A percentile compares a stretch with the other conserved stretches of the same genome.
phyloP scores from a whole-genome alignment of 1,284 basidiomycete genomes.

The Rugosomyces carneus region DNA sequence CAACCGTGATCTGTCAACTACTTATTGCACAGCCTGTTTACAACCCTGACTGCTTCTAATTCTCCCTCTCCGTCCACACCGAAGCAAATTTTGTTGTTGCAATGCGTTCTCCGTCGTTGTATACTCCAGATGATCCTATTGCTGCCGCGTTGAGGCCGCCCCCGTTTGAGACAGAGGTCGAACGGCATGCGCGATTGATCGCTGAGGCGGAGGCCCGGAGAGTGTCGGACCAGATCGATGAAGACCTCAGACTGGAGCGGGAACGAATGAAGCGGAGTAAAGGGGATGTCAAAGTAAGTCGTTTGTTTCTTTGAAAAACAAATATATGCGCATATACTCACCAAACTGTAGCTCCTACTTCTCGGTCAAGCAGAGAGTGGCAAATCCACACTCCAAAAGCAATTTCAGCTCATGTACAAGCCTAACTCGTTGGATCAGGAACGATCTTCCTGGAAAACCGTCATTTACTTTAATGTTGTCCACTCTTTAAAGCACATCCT shows the following conservation, averaged over 20 bases:
- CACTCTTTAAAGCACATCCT: constrained; percentile 72
- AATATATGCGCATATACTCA: constrained; percentile 38
- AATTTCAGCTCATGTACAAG: constrained; percentile 76
- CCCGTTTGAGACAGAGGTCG: constrained; percentile 55
- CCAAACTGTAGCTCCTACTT: constrained; percentile 56
- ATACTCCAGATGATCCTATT: constrained; percentile 71
- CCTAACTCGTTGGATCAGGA: constrained; percentile 62
- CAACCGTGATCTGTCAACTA: constrained; percentile 13
- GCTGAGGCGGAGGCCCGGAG: constrained; percentile 67
- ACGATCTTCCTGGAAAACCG: constrained; percentile 67
- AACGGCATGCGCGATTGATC: constrained; percentile 52
- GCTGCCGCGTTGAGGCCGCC: constrained; percentile 62
- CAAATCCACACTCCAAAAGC: constrained; percentile 74
- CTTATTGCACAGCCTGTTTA: constrained; percentile 3
- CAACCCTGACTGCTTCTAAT: constrained; percentile 16
- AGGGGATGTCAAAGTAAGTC: constrained; percentile 65
- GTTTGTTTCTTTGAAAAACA: constrained; percentile 8
- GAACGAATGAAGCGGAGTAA: constrained; percentile 57
- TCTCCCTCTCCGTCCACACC: constrained; percentile 27
- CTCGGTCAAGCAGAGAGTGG: constrained; percentile 29
- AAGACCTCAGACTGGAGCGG: constrained; percentile 63
- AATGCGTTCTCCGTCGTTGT: constrained; percentile 62
- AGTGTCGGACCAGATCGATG: constrained; percentile 74
- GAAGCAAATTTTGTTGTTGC: constrained; percentile 22
- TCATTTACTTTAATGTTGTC: constrained; percentile 79